These are phyloP conservation scores for Annona cherimola DNA, from an alignment of 164 flowering plant species.

Conservation along the genomic window DNA sequence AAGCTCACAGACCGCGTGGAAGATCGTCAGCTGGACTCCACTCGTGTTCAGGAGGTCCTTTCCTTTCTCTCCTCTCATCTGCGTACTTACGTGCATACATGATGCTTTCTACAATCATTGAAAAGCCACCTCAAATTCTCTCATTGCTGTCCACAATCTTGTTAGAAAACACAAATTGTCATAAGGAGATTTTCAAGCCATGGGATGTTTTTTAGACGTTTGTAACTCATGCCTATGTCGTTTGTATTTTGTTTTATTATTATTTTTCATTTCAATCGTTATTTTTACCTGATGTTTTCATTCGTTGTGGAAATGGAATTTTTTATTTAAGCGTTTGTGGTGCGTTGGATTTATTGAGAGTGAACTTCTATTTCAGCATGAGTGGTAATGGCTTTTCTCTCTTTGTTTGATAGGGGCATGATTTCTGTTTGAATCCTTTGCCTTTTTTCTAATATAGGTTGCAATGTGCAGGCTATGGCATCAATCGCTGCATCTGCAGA, in stretches of 20 bases:
- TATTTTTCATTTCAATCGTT: not conserved
- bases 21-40: conserved; percentile 92
- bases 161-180: not conserved
- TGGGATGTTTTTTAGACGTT: not conserved
- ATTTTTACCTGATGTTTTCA: not conserved
- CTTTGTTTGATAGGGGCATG: not conserved
- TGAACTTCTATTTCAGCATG: not conserved
- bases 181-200: not conserved
- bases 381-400: not conserved
- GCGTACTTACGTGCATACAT: not conserved
- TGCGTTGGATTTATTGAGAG: not conserved
- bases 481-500: conserved; percentile 84
- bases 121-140: conserved; percentile 2
- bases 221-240: not conserved
- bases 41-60: conserved; percentile 79
- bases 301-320: not conserved
- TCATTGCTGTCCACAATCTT: not conserved
- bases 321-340: not conserved
- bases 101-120: not conserved
- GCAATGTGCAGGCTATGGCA: conserved; percentile 80
- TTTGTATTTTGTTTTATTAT: not conserved
- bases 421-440: not conserved
- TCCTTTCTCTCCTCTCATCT: not conserved
- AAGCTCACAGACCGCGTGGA: conserved; percentile 98
- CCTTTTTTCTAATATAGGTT: not conserved